Evolutionary conservation across 2,329 filamentous ascomycete genomes (phyloP), one percentile per base, ranked within the genome.

Genomic region (Macrophomina tecta): DNA sequence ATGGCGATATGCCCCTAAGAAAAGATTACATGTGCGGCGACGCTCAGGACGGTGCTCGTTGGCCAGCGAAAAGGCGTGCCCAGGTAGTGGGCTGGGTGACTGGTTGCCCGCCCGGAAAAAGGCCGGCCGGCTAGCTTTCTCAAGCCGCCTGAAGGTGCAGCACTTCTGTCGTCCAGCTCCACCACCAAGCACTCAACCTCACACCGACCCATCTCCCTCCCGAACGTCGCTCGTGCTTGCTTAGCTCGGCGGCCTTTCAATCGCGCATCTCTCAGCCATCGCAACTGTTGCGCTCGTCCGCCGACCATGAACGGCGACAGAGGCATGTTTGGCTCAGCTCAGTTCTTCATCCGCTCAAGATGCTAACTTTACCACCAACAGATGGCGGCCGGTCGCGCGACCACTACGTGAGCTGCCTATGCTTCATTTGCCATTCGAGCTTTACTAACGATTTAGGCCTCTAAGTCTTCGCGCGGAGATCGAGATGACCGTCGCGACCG

Each of bases 391-490:
- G 77, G 65, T 75, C 76, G 64, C 74, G 79, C 53, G 71, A 73
- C 53, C 75, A 75, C 67, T 79, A 79, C 69, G 79, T 80, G 72
- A 75, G 79, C 76, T 53, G 60, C 63, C 23, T 30, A 49, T 30
- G 38, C 51, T 34, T 73, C 70, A 69, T 73, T 73, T 72, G 40
- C 60, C 65, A 46, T 46, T 34, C 9, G 61, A 28, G 55, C 64
- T 63, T 67, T 63, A 67, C 75, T 78, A 68, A 79, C 69, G 56
- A 45, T 53, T 36, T 64, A 60, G 71, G 45, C 77, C 36, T 48
- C 42, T 46, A 52, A 82, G 81, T 79, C 79, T 68, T 77, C 78
- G 65, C 83, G 85, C 73, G 83, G 79, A 55, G 80, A 79, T 68
- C 77, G 65, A 23, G 76, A 79, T 69, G 76, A 72, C 67, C 67